phyloP scores from a whole-genome alignment of 208 protist genomes.

The Crithidia sp. region DNA sequence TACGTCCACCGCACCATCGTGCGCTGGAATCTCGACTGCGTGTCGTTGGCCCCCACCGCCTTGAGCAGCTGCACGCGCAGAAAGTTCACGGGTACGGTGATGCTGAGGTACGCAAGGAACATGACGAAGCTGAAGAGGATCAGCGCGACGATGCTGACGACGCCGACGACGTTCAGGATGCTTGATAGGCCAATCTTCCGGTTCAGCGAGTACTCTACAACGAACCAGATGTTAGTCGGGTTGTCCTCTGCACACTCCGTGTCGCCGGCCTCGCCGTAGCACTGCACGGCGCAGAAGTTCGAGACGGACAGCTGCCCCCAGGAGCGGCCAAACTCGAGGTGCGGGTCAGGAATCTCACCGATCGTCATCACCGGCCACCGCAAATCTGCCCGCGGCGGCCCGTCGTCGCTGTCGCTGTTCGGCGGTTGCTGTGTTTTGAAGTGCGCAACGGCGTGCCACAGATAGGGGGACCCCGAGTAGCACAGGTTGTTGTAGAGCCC shows the following conservation, averaged over 20 bases:
- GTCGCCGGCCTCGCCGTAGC: constrained; percentile 30
- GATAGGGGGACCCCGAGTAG: constrained; percentile 29
- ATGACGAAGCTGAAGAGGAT: constrained; percentile 63
- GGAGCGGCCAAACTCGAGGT: constrained; percentile 36
- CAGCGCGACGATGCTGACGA: constrained; percentile 56
- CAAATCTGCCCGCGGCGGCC: neutral
- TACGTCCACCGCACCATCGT: constrained; percentile 45
- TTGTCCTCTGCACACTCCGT: constrained; percentile 43
- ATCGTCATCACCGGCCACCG: constrained; percentile 9
- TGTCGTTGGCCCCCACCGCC: constrained; percentile 41
- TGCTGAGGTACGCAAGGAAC: constrained; percentile 70
- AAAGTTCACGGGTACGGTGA: constrained; percentile 72
- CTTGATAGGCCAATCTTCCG: constrained; percentile 7
- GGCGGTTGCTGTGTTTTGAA: neutral
- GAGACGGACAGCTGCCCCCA: constrained; percentile 56
- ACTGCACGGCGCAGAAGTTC: constrained; percentile 64
- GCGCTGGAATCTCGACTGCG: constrained; percentile 32
- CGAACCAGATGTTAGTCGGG: constrained; percentile 67
- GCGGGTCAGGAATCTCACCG: constrained; percentile 36
- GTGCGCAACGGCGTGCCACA: constrained; percentile 60
- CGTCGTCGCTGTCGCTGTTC: constrained; percentile 2
- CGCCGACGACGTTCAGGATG: constrained; percentile 41
- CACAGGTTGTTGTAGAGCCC: constrained; percentile 36
- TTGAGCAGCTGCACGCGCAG: constrained; percentile 64
- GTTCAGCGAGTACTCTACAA: constrained; percentile 46